Conservation (phyloP, 2,329 filamentous ascomycete species). For the Pseudomassariella vexata region DNA sequence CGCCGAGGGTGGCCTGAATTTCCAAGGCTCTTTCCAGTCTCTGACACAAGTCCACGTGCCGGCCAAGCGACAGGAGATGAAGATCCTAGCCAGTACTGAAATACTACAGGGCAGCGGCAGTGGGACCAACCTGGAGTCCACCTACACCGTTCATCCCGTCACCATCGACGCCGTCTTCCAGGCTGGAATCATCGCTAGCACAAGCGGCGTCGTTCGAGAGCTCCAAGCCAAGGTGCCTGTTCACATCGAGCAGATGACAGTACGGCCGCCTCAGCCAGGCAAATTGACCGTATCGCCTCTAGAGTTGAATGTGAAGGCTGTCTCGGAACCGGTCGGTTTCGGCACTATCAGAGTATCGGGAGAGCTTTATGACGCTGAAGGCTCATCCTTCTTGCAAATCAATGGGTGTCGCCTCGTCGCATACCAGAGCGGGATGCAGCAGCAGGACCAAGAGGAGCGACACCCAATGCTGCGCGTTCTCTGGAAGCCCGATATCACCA, state of each 20-base stretch:
- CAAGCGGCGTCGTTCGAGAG: conserved; percentile 6
- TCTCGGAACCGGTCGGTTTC: conserved; percentile 2
- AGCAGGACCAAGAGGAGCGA: conserved; percentile 2
- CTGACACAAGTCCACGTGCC: conserved; percentile 7
- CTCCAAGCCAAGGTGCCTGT: conserved; percentile 8
- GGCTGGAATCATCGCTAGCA: background rate
- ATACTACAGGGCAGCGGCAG: conserved; percentile 1
- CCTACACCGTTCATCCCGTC: conserved; percentile 8
- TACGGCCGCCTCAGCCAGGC: too few species aligned
- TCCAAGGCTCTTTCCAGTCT: conserved; percentile 7
- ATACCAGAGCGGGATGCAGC: background rate
- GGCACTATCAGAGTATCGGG: conserved; percentile 4
- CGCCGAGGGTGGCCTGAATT: conserved; percentile 8
- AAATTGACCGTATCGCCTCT: too few species aligned
- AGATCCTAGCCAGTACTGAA: conserved; percentile 4
- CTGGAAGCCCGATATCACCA: conserved; percentile 13
- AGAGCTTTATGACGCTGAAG: conserved; percentile 5
- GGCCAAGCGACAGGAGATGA: background rate
- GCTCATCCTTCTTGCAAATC: conserved; percentile 5
- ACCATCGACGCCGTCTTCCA: conserved; percentile 8
- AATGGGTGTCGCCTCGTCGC: conserved; percentile 4
- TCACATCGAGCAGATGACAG: too few species aligned
- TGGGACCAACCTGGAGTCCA: background rate
- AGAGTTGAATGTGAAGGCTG: background rate
- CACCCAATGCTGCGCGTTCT: conserved; percentile 11